Conservation (phyloP, 306 rosid genomes). For the Corylus heterophylla region DNA sequence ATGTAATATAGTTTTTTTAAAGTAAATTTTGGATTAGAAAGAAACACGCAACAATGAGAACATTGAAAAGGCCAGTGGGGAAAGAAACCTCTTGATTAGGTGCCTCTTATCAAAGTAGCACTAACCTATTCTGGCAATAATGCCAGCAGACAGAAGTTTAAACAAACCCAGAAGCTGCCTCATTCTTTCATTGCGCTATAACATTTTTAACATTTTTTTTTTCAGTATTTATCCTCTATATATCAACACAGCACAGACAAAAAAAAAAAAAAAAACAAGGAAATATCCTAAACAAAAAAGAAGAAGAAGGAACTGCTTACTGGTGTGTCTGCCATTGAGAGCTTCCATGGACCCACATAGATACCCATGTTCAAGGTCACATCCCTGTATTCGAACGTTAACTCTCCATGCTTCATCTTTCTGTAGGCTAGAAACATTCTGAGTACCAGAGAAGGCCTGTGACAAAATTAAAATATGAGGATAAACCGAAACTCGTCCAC, state of each 20-base stretch:
- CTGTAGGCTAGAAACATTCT: constrained; percentile 75
- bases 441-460: constrained; percentile 94
- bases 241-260: not conserved
- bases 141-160: not conserved
- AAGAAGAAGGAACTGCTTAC: constrained; percentile 46
- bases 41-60: constrained; percentile 4
- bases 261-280: not conserved
- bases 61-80: constrained; percentile 11
- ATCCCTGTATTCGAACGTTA: constrained; percentile 89
- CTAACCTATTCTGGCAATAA: not conserved
- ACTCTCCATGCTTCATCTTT: constrained; percentile 99
- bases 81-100: not conserved
- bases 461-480: constrained; percentile 24
- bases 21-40: not conserved
- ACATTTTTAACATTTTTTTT: not conserved
- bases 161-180: not conserved
- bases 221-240: not conserved
- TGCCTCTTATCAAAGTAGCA: not conserved
- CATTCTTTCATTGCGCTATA: not conserved
- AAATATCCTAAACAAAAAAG: not conserved
- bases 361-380: constrained; percentile 94
- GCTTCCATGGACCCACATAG: constrained; percentile 99
- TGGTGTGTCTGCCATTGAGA: constrained; percentile 97
- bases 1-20: not conserved
- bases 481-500: constrained; percentile 7